A percentile compares a stretch with the other conserved stretches of the same genome.
These are phyloP conservation scores for Bretschneidera sinensis DNA, from an alignment of 345 rosid species.

Conservation along the genomic window DNA sequence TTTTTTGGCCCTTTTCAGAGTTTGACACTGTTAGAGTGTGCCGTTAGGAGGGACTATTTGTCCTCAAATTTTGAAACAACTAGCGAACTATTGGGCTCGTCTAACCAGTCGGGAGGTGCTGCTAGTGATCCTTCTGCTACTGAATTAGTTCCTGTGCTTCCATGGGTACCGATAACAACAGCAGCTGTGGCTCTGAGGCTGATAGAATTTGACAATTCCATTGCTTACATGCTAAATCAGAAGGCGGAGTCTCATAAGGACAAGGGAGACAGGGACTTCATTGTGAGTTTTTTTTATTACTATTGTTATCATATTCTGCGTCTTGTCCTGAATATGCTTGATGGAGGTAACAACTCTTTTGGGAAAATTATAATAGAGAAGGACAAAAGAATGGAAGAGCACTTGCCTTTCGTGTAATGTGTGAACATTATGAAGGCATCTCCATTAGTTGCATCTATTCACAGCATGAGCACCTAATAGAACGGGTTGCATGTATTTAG, in stretches of 20 bases:
- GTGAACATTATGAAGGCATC: not conserved
- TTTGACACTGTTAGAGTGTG: slow-evolving; percentile 55
- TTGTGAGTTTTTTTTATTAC: slow-evolving; percentile 37
- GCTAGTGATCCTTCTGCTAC: slow-evolving; percentile 15
- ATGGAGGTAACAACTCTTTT: not conserved
- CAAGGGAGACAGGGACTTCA: slow-evolving; percentile 33
- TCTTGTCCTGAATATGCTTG: not conserved
- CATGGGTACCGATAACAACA: slow-evolving; percentile 77
- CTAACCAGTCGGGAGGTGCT: slow-evolving; percentile 14
- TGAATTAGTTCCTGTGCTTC: slow-evolving; percentile 40
- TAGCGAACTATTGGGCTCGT: slow-evolving; percentile 45
- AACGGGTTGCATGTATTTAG: no score
- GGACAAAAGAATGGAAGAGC: not conserved
- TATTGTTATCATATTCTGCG: no score
- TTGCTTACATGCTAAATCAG: slow-evolving; percentile 46
- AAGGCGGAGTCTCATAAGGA: slow-evolving; percentile 40
- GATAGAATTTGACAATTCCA: slow-evolving; percentile 54
- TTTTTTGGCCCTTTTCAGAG: slow-evolving; percentile 34
- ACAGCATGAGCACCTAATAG: no score
- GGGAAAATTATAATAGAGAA: not conserved
- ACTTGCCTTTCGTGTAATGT: not conserved
- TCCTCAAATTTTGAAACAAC: slow-evolving; percentile 68
- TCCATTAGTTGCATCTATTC: not conserved
- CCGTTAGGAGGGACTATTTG: slow-evolving; percentile 51
- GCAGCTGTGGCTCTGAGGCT: slow-evolving; percentile 75